Evolutionary conservation across 108 stramenopile species (phyloP), one percentile per base, ranked within the genome.

Genomic region (Skeletonema menzelii): DNA sequence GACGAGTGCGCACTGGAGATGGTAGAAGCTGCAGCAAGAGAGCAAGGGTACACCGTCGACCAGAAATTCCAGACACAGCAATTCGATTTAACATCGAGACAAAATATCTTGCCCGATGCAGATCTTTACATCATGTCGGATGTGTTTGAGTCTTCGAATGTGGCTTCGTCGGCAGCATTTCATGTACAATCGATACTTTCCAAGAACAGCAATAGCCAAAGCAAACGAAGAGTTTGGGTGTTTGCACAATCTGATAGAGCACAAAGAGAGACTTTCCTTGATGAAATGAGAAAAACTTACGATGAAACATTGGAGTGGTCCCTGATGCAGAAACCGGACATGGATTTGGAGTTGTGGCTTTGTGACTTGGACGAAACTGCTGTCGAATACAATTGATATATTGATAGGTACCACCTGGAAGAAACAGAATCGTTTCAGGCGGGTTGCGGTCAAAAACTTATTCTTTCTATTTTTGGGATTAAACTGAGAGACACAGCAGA

Each of bases 211-310:
- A 8, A 31, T 27, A 31, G 10, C 24, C 19, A 20, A 22, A 44
- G 38, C 37, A 13, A 53, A 53, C 49, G 49, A 53, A 72, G 75
- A 59, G 86, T 93, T 19, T 93, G 89, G 89, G 82, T 88, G 19
- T 93, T 93, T 85, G 84, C 87, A 27, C 91, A 93, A 53, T 79
- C 85, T 12, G 91, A 93, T 76, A 85, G 91, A 44, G 84, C 85
- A 8, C 89, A 90, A 67, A 76, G 86, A 62, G 91, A 93, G 14
- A 72, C 63, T 4, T 93, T 78, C 65, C 67, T 85, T 15, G 17
- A 67, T 5, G 66, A 73, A 19, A 35, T 91, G 56, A 56, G 55
- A 47, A 53, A 64, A 26, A 40, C 61, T 26, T 44, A 57, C 26
- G 53, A 34, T 46, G 58, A 72, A 8, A 13, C 59, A 12, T 17